Base-by-base conservation (phyloP, 306 rosid species). In the Alnus glutinosa region DNA sequence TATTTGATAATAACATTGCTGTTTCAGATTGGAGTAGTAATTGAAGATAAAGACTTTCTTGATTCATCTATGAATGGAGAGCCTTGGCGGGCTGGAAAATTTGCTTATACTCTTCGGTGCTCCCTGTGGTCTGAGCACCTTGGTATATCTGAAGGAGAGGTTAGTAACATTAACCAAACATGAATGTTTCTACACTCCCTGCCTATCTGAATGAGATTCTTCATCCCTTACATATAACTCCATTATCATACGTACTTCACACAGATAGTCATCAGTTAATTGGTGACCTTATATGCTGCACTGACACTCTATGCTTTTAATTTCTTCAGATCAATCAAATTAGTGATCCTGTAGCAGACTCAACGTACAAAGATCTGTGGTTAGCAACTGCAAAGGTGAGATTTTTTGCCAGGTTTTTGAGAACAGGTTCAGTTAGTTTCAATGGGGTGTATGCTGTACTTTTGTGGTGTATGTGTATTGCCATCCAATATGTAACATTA, bases 41-140 rank as follows among this genome's bases (percentile, higher is more conserved):
- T 95, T 74, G 99, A 95, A 85, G 99, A 95, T 86, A 91, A 73
- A 85, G 96, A 95, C 83, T 68, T 83, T 13, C 80, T 88, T 34
- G 86, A 75, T 83, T 95, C 98, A 37, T 81, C 46, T 78, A 95
- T 95, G 98, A 96, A 90, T 55, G 98, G 97, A 67, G 89, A 89
- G 82, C 96, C 91, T 47, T 95, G 94, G 97, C 87, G 87, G 81
- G 99, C 97, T 62, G 99, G 98, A 70, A 93, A 91, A 64, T 95
- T 91, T 86, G 86, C 98, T 42, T 82, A 83, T 82, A 89, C 90
- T 80, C 98, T 95, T 59, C 96, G 98, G 36, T 64, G 92, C 81
- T 90, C 99, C 8, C 87, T 93, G 74, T 95, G 99, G 98, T 84
- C 99, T 30, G 99, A 95, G 80, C 99, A 95, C 88, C 91, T 95